phyloP scores from a whole-genome alignment of 2,329 filamentous ascomycete genomes.

The Colletotrichum spinosum region DNA sequence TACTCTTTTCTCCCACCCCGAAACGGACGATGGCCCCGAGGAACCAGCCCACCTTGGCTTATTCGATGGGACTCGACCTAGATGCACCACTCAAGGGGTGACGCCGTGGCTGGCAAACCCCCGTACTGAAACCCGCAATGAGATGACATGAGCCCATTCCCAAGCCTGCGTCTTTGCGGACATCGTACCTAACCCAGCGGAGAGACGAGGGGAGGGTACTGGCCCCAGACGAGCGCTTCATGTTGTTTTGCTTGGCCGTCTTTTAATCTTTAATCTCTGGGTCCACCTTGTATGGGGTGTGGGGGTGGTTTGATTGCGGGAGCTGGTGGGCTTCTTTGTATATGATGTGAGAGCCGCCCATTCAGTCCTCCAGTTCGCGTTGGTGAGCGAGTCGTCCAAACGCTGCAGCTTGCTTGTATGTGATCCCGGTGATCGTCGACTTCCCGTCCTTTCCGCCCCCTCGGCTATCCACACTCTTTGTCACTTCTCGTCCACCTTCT shows the following conservation, averaged over 20 bases:
- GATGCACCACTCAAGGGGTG: too few relatives aligned
- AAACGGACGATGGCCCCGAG: too few relatives aligned
- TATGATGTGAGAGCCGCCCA: background rate
- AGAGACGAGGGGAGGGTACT: background rate
- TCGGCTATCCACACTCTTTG: background rate
- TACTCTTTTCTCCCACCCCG: conserved; percentile 1
- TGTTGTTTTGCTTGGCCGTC: background rate
- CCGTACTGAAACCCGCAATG: conserved; percentile 33
- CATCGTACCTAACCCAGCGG: background rate
- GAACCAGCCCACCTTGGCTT: too few relatives aligned
- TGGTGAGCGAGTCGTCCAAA: background rate
- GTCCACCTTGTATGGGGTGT: background rate
- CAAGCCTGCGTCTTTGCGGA: conserved; percentile 25
- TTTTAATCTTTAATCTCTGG: background rate
- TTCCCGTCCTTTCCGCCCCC: conserved; percentile 7
- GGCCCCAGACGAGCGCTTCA: conserved; percentile 31
- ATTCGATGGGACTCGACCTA: background rate
- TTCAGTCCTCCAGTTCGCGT: background rate
- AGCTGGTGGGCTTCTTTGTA: background rate
- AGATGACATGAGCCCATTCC: conserved; percentile 36
- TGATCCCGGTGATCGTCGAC: conserved; percentile 33
- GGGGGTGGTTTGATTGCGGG: background rate
- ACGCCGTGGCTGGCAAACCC: background rate
- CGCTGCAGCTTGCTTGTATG: background rate
- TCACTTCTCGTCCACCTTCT: background rate